phyloP scores from a whole-genome alignment of 1,139 yeast genomes.

The Zygotorulaspora mrakii region DNA sequence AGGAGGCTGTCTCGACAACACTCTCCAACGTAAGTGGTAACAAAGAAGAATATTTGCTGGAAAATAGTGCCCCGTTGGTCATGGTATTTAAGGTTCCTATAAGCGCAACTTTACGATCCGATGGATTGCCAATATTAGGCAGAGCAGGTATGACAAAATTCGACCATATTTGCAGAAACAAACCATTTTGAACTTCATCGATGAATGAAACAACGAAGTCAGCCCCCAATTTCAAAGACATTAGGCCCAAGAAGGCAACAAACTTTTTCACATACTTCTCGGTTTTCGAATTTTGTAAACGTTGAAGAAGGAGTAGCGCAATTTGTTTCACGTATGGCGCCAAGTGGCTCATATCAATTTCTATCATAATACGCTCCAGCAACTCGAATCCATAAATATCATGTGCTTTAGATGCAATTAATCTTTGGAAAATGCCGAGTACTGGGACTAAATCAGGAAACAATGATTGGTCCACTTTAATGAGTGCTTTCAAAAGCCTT shows the following conservation, averaged over 20 bases:
- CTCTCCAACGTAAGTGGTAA: constrained; percentile 51
- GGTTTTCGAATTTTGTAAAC: constrained; percentile 77
- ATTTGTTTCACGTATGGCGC: constrained; percentile 64
- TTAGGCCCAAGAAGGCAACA: constrained; percentile 57
- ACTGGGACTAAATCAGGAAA: constrained; percentile 66
- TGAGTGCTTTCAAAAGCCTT: constrained; percentile 67
- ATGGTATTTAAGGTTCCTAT: constrained; percentile 67
- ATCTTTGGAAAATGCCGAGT: constrained; percentile 93
- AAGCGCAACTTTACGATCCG: constrained; percentile 71
- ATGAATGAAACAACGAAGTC: constrained; percentile 41
- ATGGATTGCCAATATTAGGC: constrained; percentile 58
- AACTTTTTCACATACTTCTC: constrained; percentile 76
- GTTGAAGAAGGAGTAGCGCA: constrained; percentile 69
- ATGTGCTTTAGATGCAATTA: constrained; percentile 77
- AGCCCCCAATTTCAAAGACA: constrained; percentile 43
- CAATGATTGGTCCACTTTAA: constrained; percentile 55
- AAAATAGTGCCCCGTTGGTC: constrained; percentile 33
- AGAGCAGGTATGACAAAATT: constrained; percentile 68
- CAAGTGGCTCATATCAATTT: constrained; percentile 50
- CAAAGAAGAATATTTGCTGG: constrained; percentile 45
- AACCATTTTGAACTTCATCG: constrained; percentile 41
- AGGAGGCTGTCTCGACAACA: constrained; percentile 44
- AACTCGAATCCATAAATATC: constrained; percentile 83
- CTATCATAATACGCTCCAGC: constrained; percentile 61
- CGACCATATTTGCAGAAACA: constrained; percentile 59